A percentile compares a stretch with the other conserved stretches of the same genome.
These are phyloP conservation scores for Salix exigua DNA, from an alignment of 345 rosid genomes.

Conservation along the genomic window DNA sequence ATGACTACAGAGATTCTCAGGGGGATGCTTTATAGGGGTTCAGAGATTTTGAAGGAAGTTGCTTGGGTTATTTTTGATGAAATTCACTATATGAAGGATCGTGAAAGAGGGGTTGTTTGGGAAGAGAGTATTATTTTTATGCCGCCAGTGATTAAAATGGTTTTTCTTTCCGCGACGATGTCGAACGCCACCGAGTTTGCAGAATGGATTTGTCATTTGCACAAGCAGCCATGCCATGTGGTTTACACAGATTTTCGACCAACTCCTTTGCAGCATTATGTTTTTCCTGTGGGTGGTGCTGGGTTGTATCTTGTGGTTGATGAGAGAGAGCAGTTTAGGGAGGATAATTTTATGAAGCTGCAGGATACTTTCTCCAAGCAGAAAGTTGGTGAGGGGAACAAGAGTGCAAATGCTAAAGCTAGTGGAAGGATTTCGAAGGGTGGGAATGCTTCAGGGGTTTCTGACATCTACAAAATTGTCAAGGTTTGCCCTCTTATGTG, in stretches of 20 bases:
- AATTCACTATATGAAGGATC: conserved; percentile 96
- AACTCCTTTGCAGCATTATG: conserved; percentile 97
- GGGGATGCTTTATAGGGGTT: conserved; percentile 94
- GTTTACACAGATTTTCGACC: conserved; percentile 97
- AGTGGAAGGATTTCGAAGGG: conserved; percentile 77
- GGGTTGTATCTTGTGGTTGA: conserved; percentile 96
- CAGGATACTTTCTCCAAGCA: conserved; percentile 77
- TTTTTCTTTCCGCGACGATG: conserved; percentile 96
- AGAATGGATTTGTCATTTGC: conserved; percentile 93
- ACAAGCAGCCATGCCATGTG: conserved; percentile 96
- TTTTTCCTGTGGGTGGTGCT: conserved; percentile 83
- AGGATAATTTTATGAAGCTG: conserved; percentile 87
- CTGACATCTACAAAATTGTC: conserved; percentile 93
- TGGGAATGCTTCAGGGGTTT: conserved; percentile 69
- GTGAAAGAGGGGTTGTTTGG: conserved; percentile 99
- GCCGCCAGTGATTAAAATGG: conserved; percentile 98
- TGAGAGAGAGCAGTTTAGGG: conserved; percentile 88
- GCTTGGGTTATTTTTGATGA: conserved; percentile 98
- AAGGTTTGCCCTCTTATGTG: conserved; percentile 39
- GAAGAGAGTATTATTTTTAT: conserved; percentile 94
- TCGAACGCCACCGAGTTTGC: conserved; percentile 98
- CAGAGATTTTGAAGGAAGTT: conserved; percentile 95
- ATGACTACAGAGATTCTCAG: conserved; percentile 98
- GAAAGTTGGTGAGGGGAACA: conserved; percentile 50
- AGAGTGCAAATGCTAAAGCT: conserved; percentile 60